phyloP scores from a whole-genome alignment of 176 grass and related monocot genomes.

The Calamus simplicifolius region DNA sequence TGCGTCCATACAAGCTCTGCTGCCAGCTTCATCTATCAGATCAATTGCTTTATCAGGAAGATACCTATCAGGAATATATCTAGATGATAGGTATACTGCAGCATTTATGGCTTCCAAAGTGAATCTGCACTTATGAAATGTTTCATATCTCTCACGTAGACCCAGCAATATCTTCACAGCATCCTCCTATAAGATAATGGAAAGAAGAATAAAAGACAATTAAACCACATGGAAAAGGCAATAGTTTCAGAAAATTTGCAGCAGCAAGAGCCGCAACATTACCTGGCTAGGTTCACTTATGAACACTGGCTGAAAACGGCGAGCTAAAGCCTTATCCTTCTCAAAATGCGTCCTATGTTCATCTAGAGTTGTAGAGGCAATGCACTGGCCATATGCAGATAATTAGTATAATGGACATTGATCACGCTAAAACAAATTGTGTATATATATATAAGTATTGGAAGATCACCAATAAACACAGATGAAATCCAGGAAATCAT shows the following conservation, averaged over 20 bases:
- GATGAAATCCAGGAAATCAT: too few species aligned
- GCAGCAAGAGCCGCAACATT: background rate
- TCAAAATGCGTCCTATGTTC: constrained; percentile 88
- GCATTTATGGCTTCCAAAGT: constrained; percentile 78
- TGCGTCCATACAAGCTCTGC: constrained; percentile 74
- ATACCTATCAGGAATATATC: constrained; percentile 92
- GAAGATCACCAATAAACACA: too few species aligned
- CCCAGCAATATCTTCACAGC: constrained; percentile 82
- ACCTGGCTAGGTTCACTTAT: constrained; percentile 86
- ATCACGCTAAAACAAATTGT: too few species aligned
- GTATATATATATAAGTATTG: too few species aligned
- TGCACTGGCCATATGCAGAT: constrained; percentile 46
- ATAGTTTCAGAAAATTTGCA: background rate
- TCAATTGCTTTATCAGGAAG: constrained; percentile 99
- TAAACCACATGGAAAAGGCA: background rate
- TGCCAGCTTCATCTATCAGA: constrained; percentile 97
- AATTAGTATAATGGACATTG: background rate
- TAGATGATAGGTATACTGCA: constrained; percentile 86
- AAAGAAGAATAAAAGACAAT: background rate
- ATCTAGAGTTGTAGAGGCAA: constrained; percentile 87
- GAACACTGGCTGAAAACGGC: constrained; percentile 80
- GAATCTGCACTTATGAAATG: constrained; percentile 85
- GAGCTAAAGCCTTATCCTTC: constrained; percentile 98
- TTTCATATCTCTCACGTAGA: constrained; percentile 76
- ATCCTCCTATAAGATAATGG: constrained; percentile 42